These are phyloP conservation scores for Pleurotus tuoliensis DNA, from an alignment of 768 basidiomycete genomes.

Conservation along the genomic window DNA sequence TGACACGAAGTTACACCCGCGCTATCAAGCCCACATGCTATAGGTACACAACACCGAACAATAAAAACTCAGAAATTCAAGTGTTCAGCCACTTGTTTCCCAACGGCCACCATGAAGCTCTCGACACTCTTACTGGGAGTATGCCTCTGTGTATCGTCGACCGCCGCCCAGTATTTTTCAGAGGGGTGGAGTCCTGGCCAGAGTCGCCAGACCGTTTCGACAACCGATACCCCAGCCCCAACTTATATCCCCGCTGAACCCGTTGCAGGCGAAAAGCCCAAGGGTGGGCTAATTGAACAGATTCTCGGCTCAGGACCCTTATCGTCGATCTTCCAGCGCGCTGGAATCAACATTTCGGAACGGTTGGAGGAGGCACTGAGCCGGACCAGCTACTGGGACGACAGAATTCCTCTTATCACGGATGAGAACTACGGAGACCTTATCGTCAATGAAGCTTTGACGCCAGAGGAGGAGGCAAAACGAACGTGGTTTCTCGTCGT, in stretches of 20 bases:
- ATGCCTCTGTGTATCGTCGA: constrained; percentile 33
- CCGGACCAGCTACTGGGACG: constrained; percentile 54
- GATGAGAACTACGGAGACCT: constrained; percentile 76
- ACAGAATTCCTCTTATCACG: constrained; percentile 72
- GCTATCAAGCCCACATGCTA: background rate
- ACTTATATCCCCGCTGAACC: constrained; percentile 19
- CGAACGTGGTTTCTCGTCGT: constrained; percentile 78
- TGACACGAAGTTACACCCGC: background rate
- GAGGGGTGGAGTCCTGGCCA: constrained; percentile 81
- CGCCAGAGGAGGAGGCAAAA: constrained; percentile 58
- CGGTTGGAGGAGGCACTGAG: constrained; percentile 30
- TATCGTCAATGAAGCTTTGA: constrained; percentile 66
- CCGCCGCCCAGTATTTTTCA: constrained; percentile 71
- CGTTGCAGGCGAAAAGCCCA: constrained; percentile 15
- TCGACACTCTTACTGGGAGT: constrained; percentile 27
- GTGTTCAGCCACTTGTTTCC: constrained; percentile 12
- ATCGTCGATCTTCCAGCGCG: constrained; percentile 44
- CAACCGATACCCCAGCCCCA: constrained; percentile 10
- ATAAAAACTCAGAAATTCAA: background rate
- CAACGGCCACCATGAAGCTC: constrained; percentile 48
- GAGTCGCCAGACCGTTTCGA: constrained; percentile 24
- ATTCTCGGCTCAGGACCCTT: constrained; percentile 54
- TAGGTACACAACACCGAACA: background rate
- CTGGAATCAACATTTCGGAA: constrained; percentile 74
- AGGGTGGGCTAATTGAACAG: constrained; percentile 23